Evolutionary conservation across 768 basidiomycete genomes (phyloP).

Genomic region (Russula sp.): DNA sequence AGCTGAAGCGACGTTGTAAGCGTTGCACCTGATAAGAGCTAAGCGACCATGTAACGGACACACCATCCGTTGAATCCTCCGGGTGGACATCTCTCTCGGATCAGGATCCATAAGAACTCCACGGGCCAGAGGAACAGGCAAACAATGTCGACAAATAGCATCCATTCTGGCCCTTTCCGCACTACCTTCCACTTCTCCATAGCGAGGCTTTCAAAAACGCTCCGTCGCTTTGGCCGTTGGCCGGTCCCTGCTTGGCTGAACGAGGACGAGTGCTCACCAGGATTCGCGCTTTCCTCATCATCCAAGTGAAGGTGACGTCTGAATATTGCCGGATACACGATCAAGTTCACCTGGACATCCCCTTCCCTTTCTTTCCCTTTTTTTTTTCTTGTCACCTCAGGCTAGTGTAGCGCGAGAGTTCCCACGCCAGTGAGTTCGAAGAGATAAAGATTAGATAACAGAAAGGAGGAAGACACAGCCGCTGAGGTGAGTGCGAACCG

Average conservation of each 20-base stretch:
- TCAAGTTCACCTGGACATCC: conserved; percentile 66
- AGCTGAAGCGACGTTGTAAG: conserved; percentile 62
- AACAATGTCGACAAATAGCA: conserved; percentile 44
- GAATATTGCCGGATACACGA: conserved; percentile 62
- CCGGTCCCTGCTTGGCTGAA: conserved; percentile 32
- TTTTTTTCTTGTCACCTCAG: conserved; percentile 40
- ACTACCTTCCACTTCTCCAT: conserved; percentile 56
- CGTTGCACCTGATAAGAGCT: conserved; percentile 51
- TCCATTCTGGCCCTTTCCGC: conserved; percentile 47
- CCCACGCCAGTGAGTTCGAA: too few species aligned
- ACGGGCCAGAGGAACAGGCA: conserved; percentile 50
- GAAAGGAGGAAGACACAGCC: too few species aligned
- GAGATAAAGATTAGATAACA: too few species aligned
- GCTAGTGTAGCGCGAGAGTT: too few species aligned
- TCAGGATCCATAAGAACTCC: conserved; percentile 52
- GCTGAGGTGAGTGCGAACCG: too few species aligned
- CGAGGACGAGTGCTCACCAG: conserved; percentile 31
- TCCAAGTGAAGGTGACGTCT: conserved; percentile 28
- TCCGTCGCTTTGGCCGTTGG: conserved; percentile 38
- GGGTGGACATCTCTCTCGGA: conserved; percentile 58
- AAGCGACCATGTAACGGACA: conserved; percentile 25
- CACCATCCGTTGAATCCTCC: conserved; percentile 60
- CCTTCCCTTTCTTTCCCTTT: conserved; percentile 36
- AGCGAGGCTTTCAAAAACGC: conserved; percentile 53
- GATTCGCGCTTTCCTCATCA: conserved; percentile 35